Base-by-base conservation (phyloP, 1,284 basidiomycete genomes). In the Hortiboletus rubellus region DNA sequence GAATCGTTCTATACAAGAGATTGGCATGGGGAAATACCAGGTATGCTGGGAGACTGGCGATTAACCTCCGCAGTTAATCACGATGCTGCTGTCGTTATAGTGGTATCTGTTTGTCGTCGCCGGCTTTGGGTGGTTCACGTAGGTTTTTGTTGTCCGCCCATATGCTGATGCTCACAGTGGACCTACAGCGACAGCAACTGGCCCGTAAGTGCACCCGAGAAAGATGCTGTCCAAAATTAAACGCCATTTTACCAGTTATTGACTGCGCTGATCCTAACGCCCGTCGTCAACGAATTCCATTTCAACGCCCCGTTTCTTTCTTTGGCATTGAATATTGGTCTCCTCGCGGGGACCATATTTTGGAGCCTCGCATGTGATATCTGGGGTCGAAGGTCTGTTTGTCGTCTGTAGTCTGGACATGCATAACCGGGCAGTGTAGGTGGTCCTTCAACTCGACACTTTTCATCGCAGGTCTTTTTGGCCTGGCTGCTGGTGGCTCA, bases 121-220 rank as follows among this genome's bases (percentile, higher is more conserved):
- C 2, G 84, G 85, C 10, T 87, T 89, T 68, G 87, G 87, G 45
- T 89, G 86, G 82, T 82, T 89, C 51, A 81, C 85, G 85, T 86
- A 69, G 62, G 84, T 74, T 18, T 36, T 62, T 22, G n/a, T 11
- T 43, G 48, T 9, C 18, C 12, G 3, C 22, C 14, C 14, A 2
- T 45, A 36, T n/a, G 10, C 18, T 52, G 27, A 40, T 33, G n/a
- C 48, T 22, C 18, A 27, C 27, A n/a, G 0, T 48, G 15, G 40
- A 2, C 36, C 44, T 36, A 52, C 60, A 77, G 76, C 11, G 81
- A 80, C 53, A 82, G 77, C 54, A 70, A 79, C 10, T 82, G 80
- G 79, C 82, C 78, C 10, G 74, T 79, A 44, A 68, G 74, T 70
- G 63, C 64, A 2, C 41, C 7, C 8, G 2, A 24, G 30, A 27